A percentile compares a stretch with the other conserved stretches of the same genome.
Conservation (phyloP, 306 rosid species). For the Cicer cuneatum region DNA sequence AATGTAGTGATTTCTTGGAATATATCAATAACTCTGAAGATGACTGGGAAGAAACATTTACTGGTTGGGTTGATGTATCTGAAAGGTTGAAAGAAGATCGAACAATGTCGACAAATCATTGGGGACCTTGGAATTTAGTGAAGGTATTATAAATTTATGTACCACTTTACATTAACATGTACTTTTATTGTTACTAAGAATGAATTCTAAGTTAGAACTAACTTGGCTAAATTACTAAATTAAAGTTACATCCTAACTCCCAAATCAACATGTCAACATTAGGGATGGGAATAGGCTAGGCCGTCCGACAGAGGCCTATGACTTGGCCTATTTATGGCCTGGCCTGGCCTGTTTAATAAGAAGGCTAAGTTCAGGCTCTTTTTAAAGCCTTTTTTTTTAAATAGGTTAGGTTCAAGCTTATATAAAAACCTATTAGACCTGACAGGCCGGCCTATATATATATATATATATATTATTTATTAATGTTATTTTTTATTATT, state of each 20-base stretch:
- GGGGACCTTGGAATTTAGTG: conserved; percentile 87
- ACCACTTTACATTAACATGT: conserved; percentile 19
- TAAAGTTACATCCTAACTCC: neutral
- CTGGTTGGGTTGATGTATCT: conserved; percentile 71
- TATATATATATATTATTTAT: too few relatives aligned
- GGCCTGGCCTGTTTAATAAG: too few relatives aligned
- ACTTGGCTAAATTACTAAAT: neutral
- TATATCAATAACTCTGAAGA: conserved; percentile 59
- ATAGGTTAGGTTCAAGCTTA: too few relatives aligned
- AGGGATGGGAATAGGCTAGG: too few relatives aligned
- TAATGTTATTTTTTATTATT: too few relatives aligned
- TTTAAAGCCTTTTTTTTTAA: too few relatives aligned
- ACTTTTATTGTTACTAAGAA: conserved; percentile 11
- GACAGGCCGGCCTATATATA: too few relatives aligned
- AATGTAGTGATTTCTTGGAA: conserved; percentile 78
- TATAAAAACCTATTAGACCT: too few relatives aligned
- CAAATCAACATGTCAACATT: conserved; percentile 6
- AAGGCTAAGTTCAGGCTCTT: too few relatives aligned
- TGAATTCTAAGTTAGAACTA: conserved; percentile 7
- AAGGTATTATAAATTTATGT: conserved; percentile 67
- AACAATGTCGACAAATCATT: conserved; percentile 54
- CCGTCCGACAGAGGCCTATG: too few relatives aligned
- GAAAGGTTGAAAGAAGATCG: conserved; percentile 66
- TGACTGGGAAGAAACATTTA: conserved; percentile 75
- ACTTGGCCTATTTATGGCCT: too few relatives aligned